phyloP scores from a whole-genome alignment of 805 yeast species.

The Sugiyamaella smithiae region DNA sequence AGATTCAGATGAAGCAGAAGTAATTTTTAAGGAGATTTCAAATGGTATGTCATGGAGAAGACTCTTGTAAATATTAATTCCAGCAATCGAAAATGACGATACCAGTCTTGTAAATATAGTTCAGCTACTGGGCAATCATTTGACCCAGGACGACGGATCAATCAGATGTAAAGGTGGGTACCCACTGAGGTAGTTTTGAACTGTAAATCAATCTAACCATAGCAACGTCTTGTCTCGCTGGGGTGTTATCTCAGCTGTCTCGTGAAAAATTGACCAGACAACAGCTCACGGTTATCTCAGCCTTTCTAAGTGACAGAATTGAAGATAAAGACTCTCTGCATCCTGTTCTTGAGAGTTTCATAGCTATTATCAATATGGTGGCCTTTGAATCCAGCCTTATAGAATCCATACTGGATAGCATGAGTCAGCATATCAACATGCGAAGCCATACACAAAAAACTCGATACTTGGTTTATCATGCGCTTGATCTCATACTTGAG shows the following conservation, averaged over 20 bases:
- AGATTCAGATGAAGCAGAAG: neutral
- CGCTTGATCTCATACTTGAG: slow-evolving; percentile 35
- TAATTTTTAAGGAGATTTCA: neutral
- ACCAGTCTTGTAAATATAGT: slow-evolving; percentile 51
- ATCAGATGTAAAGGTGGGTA: slow-evolving; percentile 44
- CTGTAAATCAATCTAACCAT: neutral
- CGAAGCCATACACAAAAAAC: slow-evolving; percentile 29
- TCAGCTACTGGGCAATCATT: slow-evolving; percentile 54
- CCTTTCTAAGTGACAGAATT: slow-evolving; percentile 58
- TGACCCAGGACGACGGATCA: slow-evolving; percentile 57
- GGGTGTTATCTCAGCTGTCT: slow-evolving; percentile 35
- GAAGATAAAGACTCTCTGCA: slow-evolving; percentile 58
- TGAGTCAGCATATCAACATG: slow-evolving; percentile 36
- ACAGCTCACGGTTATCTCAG: slow-evolving; percentile 33
- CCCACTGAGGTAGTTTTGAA: neutral
- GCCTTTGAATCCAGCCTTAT: slow-evolving; percentile 39
- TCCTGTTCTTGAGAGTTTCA: slow-evolving; percentile 54
- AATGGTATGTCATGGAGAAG: neutral
- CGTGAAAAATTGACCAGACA: slow-evolving; percentile 36
- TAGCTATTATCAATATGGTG: slow-evolving; percentile 50
- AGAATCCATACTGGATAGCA: slow-evolving; percentile 31
- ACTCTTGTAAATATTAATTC: neutral
- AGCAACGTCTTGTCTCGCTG: slow-evolving; percentile 45
- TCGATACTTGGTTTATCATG: slow-evolving; percentile 56
- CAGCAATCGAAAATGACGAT: slow-evolving; percentile 29